Conservation (phyloP, 345 rosid genomes). For the Rubroshorea leprosula region DNA sequence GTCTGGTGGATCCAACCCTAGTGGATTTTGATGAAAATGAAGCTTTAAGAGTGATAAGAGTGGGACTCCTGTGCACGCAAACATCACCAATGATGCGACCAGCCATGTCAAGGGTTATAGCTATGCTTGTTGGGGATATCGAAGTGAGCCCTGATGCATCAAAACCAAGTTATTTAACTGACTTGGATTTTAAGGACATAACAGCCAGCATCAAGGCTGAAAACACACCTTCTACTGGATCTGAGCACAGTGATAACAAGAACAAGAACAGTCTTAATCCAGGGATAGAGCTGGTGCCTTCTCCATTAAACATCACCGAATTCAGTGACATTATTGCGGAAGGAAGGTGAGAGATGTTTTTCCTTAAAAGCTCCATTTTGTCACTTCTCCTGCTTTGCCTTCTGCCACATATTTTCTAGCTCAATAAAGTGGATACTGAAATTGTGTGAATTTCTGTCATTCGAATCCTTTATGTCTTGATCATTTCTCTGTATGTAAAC, state of each 20-base stretch:
- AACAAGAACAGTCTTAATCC: neutral
- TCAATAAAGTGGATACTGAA: too few species aligned
- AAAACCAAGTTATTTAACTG: slow-evolving; percentile 53
- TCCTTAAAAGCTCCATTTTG: too few species aligned
- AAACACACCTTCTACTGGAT: neutral
- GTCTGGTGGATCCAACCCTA: slow-evolving; percentile 37
- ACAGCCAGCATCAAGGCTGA: neutral
- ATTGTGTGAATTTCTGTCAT: too few species aligned
- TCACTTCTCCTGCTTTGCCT: too few species aligned
- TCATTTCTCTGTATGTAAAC: too few species aligned
- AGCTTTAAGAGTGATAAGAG: slow-evolving; percentile 36
- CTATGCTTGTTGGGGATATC: slow-evolving; percentile 43
- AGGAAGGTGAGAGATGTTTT: slow-evolving; percentile 2
- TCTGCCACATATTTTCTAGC: too few species aligned
- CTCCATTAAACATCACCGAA: neutral
- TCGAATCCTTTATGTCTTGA: too few species aligned
- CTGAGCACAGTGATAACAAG: neutral
- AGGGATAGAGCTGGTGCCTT: neutral
- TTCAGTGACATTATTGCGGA: neutral
- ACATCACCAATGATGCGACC: slow-evolving; percentile 31
- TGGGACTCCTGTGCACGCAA: slow-evolving; percentile 45
- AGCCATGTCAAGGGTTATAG: slow-evolving; percentile 43
- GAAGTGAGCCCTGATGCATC: slow-evolving; percentile 34
- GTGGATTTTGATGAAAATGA: slow-evolving; percentile 30
- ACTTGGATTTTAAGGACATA: slow-evolving; percentile 46